A percentile compares a stretch with the other conserved stretches of the same genome.
These are phyloP conservation scores for Metarhizium brunneum DNA, from an alignment of 2,329 filamentous ascomycete species.

Conservation along the genomic window DNA sequence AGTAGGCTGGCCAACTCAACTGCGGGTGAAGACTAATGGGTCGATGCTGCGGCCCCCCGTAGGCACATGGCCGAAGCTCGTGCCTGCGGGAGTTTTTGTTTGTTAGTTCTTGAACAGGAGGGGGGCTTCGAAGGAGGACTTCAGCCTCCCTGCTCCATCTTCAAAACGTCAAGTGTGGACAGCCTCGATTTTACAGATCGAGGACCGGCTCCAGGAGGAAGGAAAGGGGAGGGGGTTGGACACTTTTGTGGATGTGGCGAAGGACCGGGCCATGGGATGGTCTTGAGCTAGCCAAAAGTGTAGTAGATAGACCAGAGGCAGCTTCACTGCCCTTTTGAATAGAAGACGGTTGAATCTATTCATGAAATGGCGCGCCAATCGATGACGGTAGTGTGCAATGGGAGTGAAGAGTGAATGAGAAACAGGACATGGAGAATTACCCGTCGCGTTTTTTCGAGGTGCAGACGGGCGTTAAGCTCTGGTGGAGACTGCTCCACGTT, in stretches of 20 bases:
- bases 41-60: constrained; percentile 45
- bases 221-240: not conserved
- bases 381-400: not conserved
- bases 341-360: constrained; percentile 46
- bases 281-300: constrained; percentile 22
- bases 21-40: constrained; percentile 31
- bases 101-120: constrained; percentile 20
- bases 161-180: constrained; percentile 13
- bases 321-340: constrained; percentile 16
- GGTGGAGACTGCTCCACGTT: too few species aligned
- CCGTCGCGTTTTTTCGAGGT: not conserved
- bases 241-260: constrained; percentile 19
- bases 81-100: constrained; percentile 21
- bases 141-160: constrained; percentile 1
- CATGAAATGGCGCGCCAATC: not conserved
- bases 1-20: constrained; percentile 11
- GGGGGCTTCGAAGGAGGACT: not conserved
- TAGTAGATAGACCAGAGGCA: constrained; percentile 11
- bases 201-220: constrained; percentile 16
- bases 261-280: constrained; percentile 17
- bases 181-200: constrained; percentile 13
- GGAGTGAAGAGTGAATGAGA: not conserved
- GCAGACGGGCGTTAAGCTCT: not conserved
- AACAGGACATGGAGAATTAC: not conserved
- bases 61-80: constrained; percentile 11